These are phyloP conservation scores for Trametes cinnabarina DNA, from an alignment of 768 basidiomycete species.

Conservation along the genomic window DNA sequence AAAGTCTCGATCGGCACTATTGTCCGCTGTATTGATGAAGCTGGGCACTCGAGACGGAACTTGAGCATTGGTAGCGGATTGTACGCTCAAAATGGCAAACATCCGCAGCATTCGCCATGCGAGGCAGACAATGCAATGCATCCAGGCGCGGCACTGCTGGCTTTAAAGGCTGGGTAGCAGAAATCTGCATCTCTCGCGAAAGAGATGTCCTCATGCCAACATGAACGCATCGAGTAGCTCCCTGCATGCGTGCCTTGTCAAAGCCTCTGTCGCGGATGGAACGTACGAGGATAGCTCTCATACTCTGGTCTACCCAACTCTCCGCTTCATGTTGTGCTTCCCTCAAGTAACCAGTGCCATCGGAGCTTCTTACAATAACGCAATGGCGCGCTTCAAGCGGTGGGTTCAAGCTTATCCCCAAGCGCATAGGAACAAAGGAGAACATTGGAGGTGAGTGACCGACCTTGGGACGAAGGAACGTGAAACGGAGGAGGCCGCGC, in stretches of 20 bases:
- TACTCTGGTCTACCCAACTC: no score
- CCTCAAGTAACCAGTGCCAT: not conserved
- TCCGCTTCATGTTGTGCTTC: not conserved
- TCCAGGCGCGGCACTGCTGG: not conserved
- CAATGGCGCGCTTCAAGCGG: not conserved
- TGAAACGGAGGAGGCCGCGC: constrained; percentile 72
- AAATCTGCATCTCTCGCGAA: no score
- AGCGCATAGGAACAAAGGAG: constrained; percentile 3
- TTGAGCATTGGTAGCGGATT: constrained; percentile 1
- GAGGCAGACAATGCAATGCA: constrained; percentile 2
- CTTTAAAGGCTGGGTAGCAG: no score
- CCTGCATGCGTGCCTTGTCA: no score
- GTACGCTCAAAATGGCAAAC: constrained; percentile 11
- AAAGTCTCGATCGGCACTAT: constrained; percentile 13
- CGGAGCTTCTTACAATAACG: not conserved
- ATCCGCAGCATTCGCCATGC: not conserved
- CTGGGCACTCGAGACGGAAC: constrained; percentile 8
- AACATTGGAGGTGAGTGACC: constrained; percentile 27
- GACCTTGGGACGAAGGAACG: constrained; percentile 58
- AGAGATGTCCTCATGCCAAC: no score
- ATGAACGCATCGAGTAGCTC: no score
- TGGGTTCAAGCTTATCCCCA: not conserved
- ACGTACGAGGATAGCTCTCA: no score
- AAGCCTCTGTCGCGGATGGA: no score
- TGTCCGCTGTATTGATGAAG: constrained; percentile 10